Conservation (phyloP, 352 stramenopile genomes). For the Nothophytophthora sp. region DNA sequence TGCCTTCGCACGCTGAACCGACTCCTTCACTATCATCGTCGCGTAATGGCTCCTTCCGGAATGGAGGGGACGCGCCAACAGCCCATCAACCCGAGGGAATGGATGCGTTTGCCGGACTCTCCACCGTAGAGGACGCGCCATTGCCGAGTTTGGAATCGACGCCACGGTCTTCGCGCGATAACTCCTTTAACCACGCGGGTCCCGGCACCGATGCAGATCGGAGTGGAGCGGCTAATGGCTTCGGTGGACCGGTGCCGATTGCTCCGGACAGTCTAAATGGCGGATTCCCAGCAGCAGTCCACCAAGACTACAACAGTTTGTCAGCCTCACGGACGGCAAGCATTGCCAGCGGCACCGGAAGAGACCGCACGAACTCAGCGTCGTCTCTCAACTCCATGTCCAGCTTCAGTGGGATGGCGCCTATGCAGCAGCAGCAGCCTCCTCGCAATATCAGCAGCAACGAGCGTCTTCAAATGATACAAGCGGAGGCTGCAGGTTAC, state of each 20-base stretch:
- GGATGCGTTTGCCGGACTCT: constrained; percentile 63
- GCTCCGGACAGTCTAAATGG: constrained; percentile 14
- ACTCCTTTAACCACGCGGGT: constrained; percentile 23
- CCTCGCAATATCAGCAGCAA: constrained; percentile 24
- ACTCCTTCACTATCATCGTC: constrained; percentile 18
- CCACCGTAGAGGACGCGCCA: constrained; percentile 27
- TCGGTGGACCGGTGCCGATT: constrained; percentile 10
- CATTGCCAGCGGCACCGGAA: constrained; percentile 5
- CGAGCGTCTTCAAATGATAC: constrained; percentile 22
- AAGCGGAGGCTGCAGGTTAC: constrained; percentile 14
- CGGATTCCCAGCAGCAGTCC: constrained; percentile 13
- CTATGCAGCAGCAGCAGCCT: constrained; percentile 17
- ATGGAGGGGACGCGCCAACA: not conserved
- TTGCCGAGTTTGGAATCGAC: constrained; percentile 30
- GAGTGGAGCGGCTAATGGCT: not conserved
- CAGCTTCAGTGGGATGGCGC: constrained; percentile 28
- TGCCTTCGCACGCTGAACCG: constrained; percentile 6
- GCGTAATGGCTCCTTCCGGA: constrained; percentile 15
- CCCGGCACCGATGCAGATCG: not conserved
- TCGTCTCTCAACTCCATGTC: constrained; percentile 47
- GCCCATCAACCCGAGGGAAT: constrained; percentile 46
- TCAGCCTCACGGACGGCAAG: constrained; percentile 9
- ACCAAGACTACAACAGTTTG: constrained; percentile 19
- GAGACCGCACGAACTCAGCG: constrained; percentile 40
- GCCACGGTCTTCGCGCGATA: constrained; percentile 16